A percentile compares a stretch with the other conserved stretches of the same genome.
phyloP scores from a whole-genome alignment of 1,284 basidiomycete genomes.

The Baeospora myosura region DNA sequence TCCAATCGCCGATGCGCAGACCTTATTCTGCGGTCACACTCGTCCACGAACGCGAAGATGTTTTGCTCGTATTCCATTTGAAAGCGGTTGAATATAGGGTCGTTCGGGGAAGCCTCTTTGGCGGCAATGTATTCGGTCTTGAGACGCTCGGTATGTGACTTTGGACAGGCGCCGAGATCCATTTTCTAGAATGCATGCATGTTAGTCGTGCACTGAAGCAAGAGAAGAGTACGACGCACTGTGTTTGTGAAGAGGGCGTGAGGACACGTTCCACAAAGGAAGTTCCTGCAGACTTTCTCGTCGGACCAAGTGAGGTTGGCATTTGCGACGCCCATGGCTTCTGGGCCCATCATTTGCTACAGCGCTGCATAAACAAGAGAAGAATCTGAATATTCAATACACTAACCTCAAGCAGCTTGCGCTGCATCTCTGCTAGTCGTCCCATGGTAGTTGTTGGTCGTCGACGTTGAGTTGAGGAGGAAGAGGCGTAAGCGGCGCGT shows the following conservation, averaged over 20 bases:
- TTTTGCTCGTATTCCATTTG: slow-evolving; percentile 94
- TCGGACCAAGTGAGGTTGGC: slow-evolving; percentile 93
- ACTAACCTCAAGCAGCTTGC: slow-evolving; percentile 80
- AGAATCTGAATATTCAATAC: slow-evolving; percentile 5
- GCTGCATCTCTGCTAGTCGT: slow-evolving; percentile 83
- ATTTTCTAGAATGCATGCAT: slow-evolving; percentile 74
- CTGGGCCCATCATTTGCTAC: slow-evolving; percentile 99
- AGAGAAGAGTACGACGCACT: slow-evolving; percentile 43
- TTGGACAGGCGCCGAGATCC: slow-evolving; percentile 97
- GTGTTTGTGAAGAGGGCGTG: slow-evolving; percentile 98
- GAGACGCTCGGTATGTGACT: slow-evolving; percentile 91
- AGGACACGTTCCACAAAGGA: slow-evolving; percentile 95
- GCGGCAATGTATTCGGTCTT: slow-evolving; percentile 88
- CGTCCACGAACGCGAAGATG: slow-evolving; percentile 93
- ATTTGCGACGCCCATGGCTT: slow-evolving; percentile 92
- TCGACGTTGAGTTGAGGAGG: no score
- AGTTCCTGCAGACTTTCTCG: slow-evolving; percentile 99
- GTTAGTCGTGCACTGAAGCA: slow-evolving; percentile 4
- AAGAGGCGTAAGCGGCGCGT: no score
- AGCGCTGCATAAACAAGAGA: not conserved
- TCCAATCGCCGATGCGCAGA: slow-evolving; percentile 91
- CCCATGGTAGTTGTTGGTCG: slow-evolving; percentile 74
- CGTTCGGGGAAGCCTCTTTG: slow-evolving; percentile 63
- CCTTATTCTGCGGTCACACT: slow-evolving; percentile 94
- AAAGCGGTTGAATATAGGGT: slow-evolving; percentile 78